Percentiles rank a stretch among this genome's conserved stretches.
These are phyloP conservation scores for Stylosanthes scabra DNA, from an alignment of 331 rosid species.

Conservation along the genomic window DNA sequence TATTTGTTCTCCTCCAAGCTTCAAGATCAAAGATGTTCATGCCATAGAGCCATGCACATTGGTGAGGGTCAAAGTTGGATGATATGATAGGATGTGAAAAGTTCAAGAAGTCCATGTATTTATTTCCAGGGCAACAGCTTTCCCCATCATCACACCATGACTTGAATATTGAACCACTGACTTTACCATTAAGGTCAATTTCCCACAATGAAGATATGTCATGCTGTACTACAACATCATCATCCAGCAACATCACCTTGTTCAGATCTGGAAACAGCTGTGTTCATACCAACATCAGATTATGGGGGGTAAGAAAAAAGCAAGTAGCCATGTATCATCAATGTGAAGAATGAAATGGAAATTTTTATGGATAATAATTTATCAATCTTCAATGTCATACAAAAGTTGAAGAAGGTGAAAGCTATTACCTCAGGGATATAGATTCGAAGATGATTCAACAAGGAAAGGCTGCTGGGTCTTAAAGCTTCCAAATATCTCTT, in stretches of 20 bases:
- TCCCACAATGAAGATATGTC: slow-evolving; percentile 81
- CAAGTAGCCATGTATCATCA: too few relatives aligned
- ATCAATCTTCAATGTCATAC: slow-evolving; percentile 9
- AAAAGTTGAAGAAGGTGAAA: slow-evolving; percentile 26
- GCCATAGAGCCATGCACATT: slow-evolving; percentile 76
- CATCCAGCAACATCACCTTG: slow-evolving; percentile 76
- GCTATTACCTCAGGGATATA: slow-evolving; percentile 75
- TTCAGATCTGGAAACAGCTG: slow-evolving; percentile 91
- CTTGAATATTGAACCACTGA: slow-evolving; percentile 73
- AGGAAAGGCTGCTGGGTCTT: slow-evolving; percentile 73
- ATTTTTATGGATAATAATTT: too few relatives aligned
- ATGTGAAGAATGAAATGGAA: too few relatives aligned
- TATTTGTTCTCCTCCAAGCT: slow-evolving; percentile 82
- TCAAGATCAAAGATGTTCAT: slow-evolving; percentile 73
- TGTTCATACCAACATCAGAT: slow-evolving; percentile 47
- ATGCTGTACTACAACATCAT: slow-evolving; percentile 79
- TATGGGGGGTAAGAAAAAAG: neutral
- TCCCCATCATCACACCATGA: slow-evolving; percentile 63
- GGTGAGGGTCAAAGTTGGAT: slow-evolving; percentile 58
- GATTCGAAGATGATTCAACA: slow-evolving; percentile 76
- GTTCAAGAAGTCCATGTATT: slow-evolving; percentile 65
- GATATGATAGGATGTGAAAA: slow-evolving; percentile 78
- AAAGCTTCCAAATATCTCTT: slow-evolving; percentile 57
- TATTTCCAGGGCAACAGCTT: slow-evolving; percentile 65
- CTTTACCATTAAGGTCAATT: slow-evolving; percentile 77